phyloP scores from a whole-genome alignment of 257 asterid species.

The Fraxinus quadrangulata region DNA sequence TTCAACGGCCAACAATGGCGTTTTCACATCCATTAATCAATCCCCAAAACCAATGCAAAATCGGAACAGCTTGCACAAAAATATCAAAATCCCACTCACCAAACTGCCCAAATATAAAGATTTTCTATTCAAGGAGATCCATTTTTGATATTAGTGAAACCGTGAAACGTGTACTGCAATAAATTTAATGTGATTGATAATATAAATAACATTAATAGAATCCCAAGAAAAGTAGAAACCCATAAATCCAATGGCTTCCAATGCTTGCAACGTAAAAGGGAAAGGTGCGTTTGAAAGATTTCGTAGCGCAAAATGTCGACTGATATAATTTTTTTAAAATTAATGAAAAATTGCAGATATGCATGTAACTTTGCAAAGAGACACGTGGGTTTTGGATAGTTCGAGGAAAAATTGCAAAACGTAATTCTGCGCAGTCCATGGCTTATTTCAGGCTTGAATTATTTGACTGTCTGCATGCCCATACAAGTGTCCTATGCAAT shows the following conservation, averaged over 20 bases:
- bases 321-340: neutral
- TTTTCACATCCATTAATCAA: conserved; percentile 41
- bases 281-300: neutral
- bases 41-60: neutral
- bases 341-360: neutral
- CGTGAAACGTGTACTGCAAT: too few species aligned
- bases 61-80: neutral
- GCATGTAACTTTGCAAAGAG: neutral
- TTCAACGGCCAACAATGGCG: conserved; percentile 46
- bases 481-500: too few species aligned
- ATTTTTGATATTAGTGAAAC: neutral
- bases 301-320: conserved; percentile 1
- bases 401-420: neutral
- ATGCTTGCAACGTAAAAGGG: neutral
- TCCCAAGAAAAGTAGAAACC: too few species aligned
- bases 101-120: neutral
- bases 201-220: too few species aligned
- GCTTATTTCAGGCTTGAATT: conserved; percentile 19
- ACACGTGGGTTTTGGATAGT: conserved; percentile 11
- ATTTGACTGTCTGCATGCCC: conserved; percentile 32
- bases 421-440: neutral
- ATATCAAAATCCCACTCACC: neutral
- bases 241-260: too few species aligned
- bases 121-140: neutral
- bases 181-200: too few species aligned